phyloP scores from a whole-genome alignment of 2,329 filamentous ascomycete genomes.

The Delphinella strobiligena region DNA sequence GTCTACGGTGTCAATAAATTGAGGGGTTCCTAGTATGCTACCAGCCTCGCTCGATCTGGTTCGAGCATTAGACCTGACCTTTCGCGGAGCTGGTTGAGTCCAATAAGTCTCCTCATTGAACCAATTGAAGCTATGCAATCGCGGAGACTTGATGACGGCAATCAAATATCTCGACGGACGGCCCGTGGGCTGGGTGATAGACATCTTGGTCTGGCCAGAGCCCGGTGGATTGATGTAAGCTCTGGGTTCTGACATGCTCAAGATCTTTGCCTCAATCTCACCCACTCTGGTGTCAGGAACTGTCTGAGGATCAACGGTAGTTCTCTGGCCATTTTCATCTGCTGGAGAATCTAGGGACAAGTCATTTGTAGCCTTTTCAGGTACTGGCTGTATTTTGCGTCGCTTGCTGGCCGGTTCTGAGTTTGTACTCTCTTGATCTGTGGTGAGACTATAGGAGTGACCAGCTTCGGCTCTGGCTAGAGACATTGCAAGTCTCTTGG shows the following conservation, averaged over 20 bases:
- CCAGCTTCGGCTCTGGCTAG: neutral
- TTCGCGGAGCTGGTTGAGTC: no score
- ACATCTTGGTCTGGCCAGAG: conserved; percentile 20
- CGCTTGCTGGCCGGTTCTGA: no score
- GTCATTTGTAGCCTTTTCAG: neutral
- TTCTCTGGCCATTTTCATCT: neutral
- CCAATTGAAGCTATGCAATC: conserved; percentile 24
- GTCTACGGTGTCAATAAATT: no score
- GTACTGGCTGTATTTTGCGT: neutral
- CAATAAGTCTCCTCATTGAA: conserved; percentile 18
- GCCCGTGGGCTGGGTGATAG: conserved; percentile 19
- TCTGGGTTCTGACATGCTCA: conserved; percentile 22
- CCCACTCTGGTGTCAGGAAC: conserved; percentile 12
- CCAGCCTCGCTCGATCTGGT: no score
- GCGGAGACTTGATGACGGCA: conserved; percentile 27
- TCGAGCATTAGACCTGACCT: no score
- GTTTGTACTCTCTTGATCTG: no score
- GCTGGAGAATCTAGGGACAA: no score
- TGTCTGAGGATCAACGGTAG: neutral
- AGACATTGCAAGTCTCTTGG: conserved; percentile 2
- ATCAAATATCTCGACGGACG: conserved; percentile 31
- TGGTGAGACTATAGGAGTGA: no score
- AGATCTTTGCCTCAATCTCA: conserved; percentile 18
- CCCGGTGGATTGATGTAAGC: conserved; percentile 35
- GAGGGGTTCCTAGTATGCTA: no score